Conservation (phyloP, 1,284 basidiomycete species). For the Ganoderma sinense region DNA sequence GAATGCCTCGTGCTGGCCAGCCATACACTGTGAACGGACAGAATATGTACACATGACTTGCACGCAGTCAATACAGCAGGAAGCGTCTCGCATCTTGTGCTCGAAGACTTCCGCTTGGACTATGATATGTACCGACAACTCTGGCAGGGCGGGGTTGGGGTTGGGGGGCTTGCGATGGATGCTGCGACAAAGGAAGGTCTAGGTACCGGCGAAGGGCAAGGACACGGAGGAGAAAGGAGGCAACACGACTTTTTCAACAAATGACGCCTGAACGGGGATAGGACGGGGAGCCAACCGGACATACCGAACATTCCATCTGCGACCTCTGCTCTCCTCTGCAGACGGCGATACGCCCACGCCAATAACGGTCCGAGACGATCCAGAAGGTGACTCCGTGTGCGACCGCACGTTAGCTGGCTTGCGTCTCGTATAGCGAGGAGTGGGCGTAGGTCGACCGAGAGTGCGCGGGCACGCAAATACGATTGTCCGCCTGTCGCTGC, state of each 20-base stretch:
- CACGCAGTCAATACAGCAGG: background rate
- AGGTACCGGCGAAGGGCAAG: conserved; percentile 3
- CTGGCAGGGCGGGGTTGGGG: background rate
- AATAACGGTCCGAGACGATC: background rate
- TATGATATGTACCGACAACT: background rate
- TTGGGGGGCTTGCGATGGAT: conserved; percentile 16
- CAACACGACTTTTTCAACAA: background rate
- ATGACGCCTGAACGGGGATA: background rate
- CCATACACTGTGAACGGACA: background rate
- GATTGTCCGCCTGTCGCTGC: background rate
- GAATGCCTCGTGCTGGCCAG: background rate
- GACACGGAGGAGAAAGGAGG: background rate
- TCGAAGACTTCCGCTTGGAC: background rate
- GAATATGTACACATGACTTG: background rate
- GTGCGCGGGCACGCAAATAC: conserved; percentile 7
- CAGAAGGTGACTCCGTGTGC: background rate
- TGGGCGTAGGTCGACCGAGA: conserved; percentile 29
- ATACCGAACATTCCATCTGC: conserved; percentile 1
- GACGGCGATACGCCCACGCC: background rate
- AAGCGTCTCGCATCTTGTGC: background rate
- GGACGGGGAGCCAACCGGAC: background rate
- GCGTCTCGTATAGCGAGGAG: conserved; percentile 24
- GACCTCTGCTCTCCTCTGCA: background rate
- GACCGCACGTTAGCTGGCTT: conserved; percentile 1
- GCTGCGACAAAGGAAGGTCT: conserved; percentile 2